A percentile compares a stretch with the other conserved stretches of the same genome.
phyloP scores from a whole-genome alignment of 352 stramenopile species.

The Pseudoperonospora humuli region DNA sequence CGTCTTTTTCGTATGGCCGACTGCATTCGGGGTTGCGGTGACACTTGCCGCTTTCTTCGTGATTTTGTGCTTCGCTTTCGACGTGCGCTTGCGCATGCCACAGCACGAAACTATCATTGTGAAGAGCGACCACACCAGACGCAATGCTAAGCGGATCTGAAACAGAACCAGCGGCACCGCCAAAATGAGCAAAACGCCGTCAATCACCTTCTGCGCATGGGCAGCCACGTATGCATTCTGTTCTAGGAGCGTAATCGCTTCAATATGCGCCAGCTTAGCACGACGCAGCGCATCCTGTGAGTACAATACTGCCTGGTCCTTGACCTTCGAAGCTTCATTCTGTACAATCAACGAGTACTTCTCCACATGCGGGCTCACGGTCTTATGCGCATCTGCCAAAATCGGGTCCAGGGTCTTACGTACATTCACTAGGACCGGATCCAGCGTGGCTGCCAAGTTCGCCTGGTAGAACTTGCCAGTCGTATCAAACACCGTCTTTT shows the following conservation, averaged over 20 bases:
- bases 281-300: slow-evolving; percentile 41
- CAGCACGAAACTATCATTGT: slow-evolving; percentile 59
- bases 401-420: slow-evolving; percentile 52
- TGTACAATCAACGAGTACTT: slow-evolving; percentile 51
- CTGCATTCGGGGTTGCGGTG: slow-evolving; percentile 13
- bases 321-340: slow-evolving; percentile 29
- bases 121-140: slow-evolving; percentile 49
- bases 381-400: slow-evolving; percentile 37
- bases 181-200: slow-evolving; percentile 43
- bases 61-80: slow-evolving; percentile 41
- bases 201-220: slow-evolving; percentile 63
- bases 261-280: slow-evolving; percentile 33
- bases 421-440: slow-evolving; percentile 53
- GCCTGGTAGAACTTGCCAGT: slow-evolving; percentile 59
- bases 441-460: slow-evolving; percentile 56
- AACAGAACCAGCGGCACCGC: slow-evolving; percentile 41
- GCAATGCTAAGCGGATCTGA: slow-evolving; percentile 39
- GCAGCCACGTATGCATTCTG: slow-evolving; percentile 49
- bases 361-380: slow-evolving; percentile 46
- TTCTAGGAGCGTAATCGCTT: slow-evolving; percentile 48
- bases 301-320: slow-evolving; percentile 27
- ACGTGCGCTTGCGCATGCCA: slow-evolving; percentile 32
- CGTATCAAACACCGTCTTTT: slow-evolving; percentile 33
- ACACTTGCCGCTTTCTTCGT: slow-evolving; percentile 22
- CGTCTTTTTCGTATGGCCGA: slow-evolving; percentile 16